Base-by-base conservation (phyloP, 1,139 yeast species). In the Pichia sp. region DNA sequence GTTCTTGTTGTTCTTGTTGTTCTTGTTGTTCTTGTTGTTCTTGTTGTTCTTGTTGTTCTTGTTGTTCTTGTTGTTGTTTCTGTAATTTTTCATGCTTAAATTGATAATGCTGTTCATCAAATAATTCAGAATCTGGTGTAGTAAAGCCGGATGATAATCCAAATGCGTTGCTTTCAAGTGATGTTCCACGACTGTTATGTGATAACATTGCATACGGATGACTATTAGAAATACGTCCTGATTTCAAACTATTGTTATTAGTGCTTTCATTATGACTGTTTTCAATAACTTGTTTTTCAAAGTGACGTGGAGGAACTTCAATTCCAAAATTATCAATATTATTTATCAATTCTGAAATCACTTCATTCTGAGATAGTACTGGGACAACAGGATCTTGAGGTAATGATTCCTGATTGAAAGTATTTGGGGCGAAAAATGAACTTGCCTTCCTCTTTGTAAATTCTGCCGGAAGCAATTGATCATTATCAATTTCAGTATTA, bases 381-480 rank as follows among this genome's bases (percentile, higher is more conserved):
- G 34, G 25, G n/a, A 31, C 12, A 4, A 30, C 11, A 16, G 43
- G 34, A 27, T n/a, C 30, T 25, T 33, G 10, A 16, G 49, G 42
- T 10, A 43, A 20, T 6, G 22, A 25, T 9, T 39, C 34, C 4
- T 33, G 32, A 8, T 36, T 23, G 6, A 30, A 25, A 8, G 41
- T 16, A 30, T 38, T 41, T 6, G 58, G 57, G 5, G 56, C 48
- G 1, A 45, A 48, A 22, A 56, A 40, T 3, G 54, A 35, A 35
- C 52, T 55, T 25, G 54, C 49, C 28, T 42, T 54, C 44, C 57
- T 49, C 35, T 51, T 58, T 0, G 55, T 51, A 22, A 51, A 51
- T 9, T 52, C 53, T 6, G 16, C 33, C 12, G 36, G 36, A 3
- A 39, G 10, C 4, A 49, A n/a, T 3, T 29, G 28, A 29, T 51